Evolutionary conservation across 148 eudicot species (phyloP).

Genomic region (Fagopyrum esculentum): DNA sequence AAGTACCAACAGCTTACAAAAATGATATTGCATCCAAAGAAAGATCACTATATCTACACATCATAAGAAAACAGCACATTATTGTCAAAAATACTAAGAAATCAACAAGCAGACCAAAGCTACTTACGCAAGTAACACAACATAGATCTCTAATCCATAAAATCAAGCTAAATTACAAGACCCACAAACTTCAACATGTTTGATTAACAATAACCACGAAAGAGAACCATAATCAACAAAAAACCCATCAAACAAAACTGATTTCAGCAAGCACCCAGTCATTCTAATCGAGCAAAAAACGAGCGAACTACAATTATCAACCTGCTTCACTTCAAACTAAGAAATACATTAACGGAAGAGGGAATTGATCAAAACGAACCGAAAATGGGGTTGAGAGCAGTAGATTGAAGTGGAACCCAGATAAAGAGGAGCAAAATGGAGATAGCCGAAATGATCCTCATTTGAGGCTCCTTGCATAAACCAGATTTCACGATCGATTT

Average conservation of each 20-base stretch:
- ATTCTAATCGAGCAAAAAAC: neutral
- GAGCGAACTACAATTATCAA: neutral
- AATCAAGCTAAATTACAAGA: neutral
- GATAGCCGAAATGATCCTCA: neutral
- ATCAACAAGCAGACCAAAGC: slow-evolving; percentile 1
- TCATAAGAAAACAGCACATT: neutral
- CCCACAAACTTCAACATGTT: neutral
- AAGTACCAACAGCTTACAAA: neutral
- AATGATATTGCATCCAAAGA: neutral
- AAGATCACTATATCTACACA: neutral
- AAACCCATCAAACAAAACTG: neutral
- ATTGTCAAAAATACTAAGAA: neutral
- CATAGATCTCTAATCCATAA: neutral
- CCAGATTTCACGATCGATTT: neutral
- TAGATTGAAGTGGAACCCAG: neutral
- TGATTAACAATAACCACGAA: too few relatives aligned
- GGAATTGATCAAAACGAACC: neutral
- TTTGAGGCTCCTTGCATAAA: slow-evolving; percentile 3
- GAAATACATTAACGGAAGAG: neutral
- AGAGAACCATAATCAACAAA: neutral
- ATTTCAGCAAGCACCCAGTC: neutral
- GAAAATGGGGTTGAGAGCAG: neutral
- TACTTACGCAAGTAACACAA: neutral
- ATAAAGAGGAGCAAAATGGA: neutral
- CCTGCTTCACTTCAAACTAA: neutral